These are phyloP conservation scores for Nemania abortiva DNA, from an alignment of 2,329 filamentous ascomycete genomes.

Conservation along the genomic window DNA sequence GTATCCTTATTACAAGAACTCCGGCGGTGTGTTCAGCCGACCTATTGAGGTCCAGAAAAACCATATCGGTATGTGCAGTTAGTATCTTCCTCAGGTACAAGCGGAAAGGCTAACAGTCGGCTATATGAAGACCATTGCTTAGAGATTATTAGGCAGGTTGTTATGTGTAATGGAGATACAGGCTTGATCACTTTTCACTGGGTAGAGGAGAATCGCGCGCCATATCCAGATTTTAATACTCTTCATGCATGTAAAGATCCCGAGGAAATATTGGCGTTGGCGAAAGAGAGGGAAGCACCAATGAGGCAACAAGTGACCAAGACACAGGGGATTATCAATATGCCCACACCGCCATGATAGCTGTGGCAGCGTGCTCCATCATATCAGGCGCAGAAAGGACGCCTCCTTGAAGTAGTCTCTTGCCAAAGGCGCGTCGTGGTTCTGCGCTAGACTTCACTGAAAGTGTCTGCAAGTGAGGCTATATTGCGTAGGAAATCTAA, in stretches of 20 bases:
- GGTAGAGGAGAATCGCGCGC: background rate
- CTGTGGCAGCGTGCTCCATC: too few relatives aligned
- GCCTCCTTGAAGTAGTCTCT: too few relatives aligned
- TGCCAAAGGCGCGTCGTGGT: too few relatives aligned
- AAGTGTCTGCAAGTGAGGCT: too few relatives aligned
- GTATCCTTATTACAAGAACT: slow-evolving; percentile 3
- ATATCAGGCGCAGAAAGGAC: too few relatives aligned
- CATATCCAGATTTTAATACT: slow-evolving; percentile 6
- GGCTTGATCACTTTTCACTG: slow-evolving; percentile 9
- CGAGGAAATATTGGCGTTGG: background rate
- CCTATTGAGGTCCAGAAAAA: background rate
- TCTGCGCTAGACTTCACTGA: too few relatives aligned
- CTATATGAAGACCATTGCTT: background rate
- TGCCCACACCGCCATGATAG: slow-evolving; percentile 5
- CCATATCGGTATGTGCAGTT: slow-evolving; percentile 3
- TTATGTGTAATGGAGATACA: slow-evolving; percentile 4
- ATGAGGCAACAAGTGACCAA: slow-evolving; percentile 4
- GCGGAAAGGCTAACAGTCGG: background rate
- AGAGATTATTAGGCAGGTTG: background rate
- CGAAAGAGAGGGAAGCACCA: slow-evolving; percentile 1
- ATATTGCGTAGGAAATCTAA: too few relatives aligned
- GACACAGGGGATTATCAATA: slow-evolving; percentile 3
- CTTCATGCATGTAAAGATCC: slow-evolving; percentile 1
- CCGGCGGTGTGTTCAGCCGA: background rate
- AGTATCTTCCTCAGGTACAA: background rate